Percentiles rank a stretch among this genome's conserved stretches.
phyloP scores from a whole-genome alignment of 495 filamentous ascomycete genomes.

The Usnea hakonensis region DNA sequence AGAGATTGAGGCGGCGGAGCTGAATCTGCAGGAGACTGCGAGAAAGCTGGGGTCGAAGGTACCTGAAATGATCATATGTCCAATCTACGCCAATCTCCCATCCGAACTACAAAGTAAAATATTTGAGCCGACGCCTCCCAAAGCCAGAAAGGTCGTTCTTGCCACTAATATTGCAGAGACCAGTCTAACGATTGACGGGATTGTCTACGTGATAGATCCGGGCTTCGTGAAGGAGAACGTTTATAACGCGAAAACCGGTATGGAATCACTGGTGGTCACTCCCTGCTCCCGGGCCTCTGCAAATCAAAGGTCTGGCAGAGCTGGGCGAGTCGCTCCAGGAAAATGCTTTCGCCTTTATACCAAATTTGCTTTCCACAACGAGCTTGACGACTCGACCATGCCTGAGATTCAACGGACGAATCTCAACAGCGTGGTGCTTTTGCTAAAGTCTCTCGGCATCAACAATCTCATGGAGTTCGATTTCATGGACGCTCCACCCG shows the following conservation, averaged over 20 bases:
- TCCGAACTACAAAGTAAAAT: slow-evolving; percentile 82
- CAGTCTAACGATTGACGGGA: slow-evolving; percentile 79
- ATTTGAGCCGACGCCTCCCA: slow-evolving; percentile 78
- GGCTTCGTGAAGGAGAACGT: slow-evolving; percentile 95
- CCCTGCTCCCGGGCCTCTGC: slow-evolving; percentile 92
- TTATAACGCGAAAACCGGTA: slow-evolving; percentile 84
- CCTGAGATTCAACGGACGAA: slow-evolving; percentile 94
- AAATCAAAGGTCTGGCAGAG: slow-evolving; percentile 85
- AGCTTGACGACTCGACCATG: slow-evolving; percentile 85
- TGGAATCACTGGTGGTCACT: slow-evolving; percentile 85
- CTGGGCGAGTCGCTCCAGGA: slow-evolving; percentile 85
- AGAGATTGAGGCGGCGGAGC: slow-evolving; percentile 79
- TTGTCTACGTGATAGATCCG: slow-evolving; percentile 86
- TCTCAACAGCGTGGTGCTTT: slow-evolving; percentile 72
- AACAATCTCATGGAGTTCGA: slow-evolving; percentile 93
- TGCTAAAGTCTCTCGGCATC: slow-evolving; percentile 86
- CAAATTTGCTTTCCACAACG: slow-evolving; percentile 88
- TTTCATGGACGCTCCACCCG: slow-evolving; percentile 90
- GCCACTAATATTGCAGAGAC: slow-evolving; percentile 91
- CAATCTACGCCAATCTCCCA: slow-evolving; percentile 83
- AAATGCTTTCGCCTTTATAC: slow-evolving; percentile 96
- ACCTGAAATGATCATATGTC: slow-evolving; percentile 78
- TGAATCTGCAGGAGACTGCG: slow-evolving; percentile 70
- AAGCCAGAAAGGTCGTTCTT: slow-evolving; percentile 75
- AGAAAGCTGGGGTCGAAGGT: slow-evolving; percentile 74